These are phyloP conservation scores for Ascochyta koolunga DNA, from an alignment of 2,329 filamentous ascomycete species.

Conservation along the genomic window DNA sequence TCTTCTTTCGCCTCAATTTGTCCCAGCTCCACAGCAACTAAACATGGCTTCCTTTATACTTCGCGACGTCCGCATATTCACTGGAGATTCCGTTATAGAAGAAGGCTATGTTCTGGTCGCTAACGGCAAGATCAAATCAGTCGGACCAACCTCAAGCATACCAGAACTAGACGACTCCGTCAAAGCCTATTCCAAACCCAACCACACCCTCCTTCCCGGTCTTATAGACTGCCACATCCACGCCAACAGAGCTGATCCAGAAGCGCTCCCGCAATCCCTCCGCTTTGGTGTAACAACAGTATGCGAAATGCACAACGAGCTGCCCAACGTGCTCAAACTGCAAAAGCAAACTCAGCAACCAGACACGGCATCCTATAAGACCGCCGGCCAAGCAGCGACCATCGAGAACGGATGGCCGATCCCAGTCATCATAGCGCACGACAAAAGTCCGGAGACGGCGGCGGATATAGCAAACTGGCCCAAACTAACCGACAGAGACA, in stretches of 20 bases:
- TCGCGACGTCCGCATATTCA: conserved; percentile 55
- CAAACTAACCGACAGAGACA: conserved; percentile 50
- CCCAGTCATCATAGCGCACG: conserved; percentile 50
- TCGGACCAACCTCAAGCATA: conserved; percentile 30
- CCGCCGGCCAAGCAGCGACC: conserved; percentile 56
- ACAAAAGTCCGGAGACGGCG: conserved; percentile 45
- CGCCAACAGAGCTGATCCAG: conserved; percentile 48
- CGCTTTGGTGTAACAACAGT: conserved; percentile 60
- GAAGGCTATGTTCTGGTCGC: conserved; percentile 51
- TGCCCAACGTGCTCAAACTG: conserved; percentile 36
- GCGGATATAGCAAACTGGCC: conserved; percentile 56
- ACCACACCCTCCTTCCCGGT: conserved; percentile 57
- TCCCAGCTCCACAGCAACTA: neutral
- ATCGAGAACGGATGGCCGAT: conserved; percentile 61
- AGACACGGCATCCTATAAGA: conserved; percentile 57
- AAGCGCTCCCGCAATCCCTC: conserved; percentile 53
- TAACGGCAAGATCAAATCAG: conserved; percentile 49
- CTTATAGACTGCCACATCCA: conserved; percentile 60
- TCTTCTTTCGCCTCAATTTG: neutral
- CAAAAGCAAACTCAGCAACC: conserved; percentile 33
- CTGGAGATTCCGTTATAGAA: conserved; percentile 51
- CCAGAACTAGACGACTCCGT: conserved; percentile 11
- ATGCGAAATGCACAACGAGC: conserved; percentile 56
- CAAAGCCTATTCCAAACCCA: conserved; percentile 51
- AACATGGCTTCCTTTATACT: conserved; percentile 49